These are phyloP conservation scores for Leptomonas pyrrhocoris DNA, from an alignment of 208 protist species.

Conservation along the genomic window DNA sequence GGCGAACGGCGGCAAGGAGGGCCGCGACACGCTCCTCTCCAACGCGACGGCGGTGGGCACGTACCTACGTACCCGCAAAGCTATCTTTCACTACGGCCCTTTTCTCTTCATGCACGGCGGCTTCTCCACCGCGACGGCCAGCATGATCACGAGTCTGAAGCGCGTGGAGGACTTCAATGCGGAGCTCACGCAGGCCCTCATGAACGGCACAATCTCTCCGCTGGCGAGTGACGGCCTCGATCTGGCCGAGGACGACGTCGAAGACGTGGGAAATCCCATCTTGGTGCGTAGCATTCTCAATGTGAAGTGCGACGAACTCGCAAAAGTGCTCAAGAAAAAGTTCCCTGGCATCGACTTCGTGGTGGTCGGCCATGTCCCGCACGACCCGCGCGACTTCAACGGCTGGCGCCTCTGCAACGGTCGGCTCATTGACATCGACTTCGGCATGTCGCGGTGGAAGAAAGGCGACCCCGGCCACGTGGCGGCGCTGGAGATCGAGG, in stretches of 20 bases:
- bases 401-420: slow-evolving; percentile 81
- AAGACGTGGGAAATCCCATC: slow-evolving; percentile 83
- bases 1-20: slow-evolving; percentile 51
- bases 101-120: slow-evolving; percentile 94
- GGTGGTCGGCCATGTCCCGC: slow-evolving; percentile 90
- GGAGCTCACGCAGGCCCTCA: slow-evolving; percentile 61
- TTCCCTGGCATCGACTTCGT: slow-evolving; percentile 81
- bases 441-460: slow-evolving; percentile 90
- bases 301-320: slow-evolving; percentile 80
- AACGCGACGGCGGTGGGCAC: slow-evolving; percentile 66
- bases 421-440: slow-evolving; percentile 86
- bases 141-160: slow-evolving; percentile 73
- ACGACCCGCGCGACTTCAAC: slow-evolving; percentile 77
- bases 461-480: slow-evolving; percentile 87
- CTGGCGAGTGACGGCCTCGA: slow-evolving; percentile 63
- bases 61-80: slow-evolving; percentile 81
- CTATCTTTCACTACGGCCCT: slow-evolving; percentile 76
- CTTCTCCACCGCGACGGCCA: slow-evolving; percentile 74
- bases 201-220: slow-evolving; percentile 69
- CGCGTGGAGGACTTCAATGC: slow-evolving; percentile 82
- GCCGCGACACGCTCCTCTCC: slow-evolving; percentile 68
- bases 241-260: slow-evolving; percentile 63
- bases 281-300: slow-evolving; percentile 84
- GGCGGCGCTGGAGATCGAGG: slow-evolving; percentile 85
- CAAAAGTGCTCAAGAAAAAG: slow-evolving; percentile 67